Evolutionary conservation across 192 early-diverging fungal genomes (phyloP).

Genomic region (Umbelopsis sp.): DNA sequence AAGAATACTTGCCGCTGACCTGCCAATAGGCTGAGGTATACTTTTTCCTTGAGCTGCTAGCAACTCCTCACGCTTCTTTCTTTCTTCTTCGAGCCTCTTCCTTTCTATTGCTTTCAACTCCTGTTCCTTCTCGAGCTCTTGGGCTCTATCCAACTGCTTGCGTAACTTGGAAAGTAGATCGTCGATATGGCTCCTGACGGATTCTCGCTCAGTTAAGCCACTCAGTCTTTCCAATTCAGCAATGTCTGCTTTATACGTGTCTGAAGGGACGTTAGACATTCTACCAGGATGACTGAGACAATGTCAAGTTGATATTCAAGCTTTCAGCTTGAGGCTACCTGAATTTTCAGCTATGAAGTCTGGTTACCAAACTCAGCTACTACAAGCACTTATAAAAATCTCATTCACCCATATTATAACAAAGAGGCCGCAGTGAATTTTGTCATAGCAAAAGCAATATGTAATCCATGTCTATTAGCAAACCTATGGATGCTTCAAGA

Average conservation of each 20-base stretch:
- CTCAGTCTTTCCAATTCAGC: constrained; percentile 1
- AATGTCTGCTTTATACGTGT: neutral
- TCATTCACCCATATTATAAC: no score
- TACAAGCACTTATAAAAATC: no score
- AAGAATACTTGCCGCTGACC: neutral
- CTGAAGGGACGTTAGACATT: neutral
- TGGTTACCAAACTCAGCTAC: no score
- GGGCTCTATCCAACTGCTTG: neutral
- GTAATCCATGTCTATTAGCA: no score
- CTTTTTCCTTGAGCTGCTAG: constrained; percentile 21
- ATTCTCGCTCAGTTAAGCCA: neutral
- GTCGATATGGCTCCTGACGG: neutral
- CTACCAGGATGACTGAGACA: neutral
- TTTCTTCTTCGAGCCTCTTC: constrained; percentile 1
- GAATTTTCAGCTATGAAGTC: no score
- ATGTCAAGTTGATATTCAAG: no score
- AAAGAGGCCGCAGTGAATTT: no score
- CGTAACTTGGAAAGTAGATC: neutral
- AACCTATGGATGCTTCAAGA: no score
- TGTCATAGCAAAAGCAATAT: no score
- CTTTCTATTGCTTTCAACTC: constrained; percentile 8
- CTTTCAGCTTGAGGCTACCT: no score
- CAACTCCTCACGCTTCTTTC: constrained; percentile 13
- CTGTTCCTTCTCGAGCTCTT: neutral
- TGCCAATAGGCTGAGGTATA: constrained; percentile 25